phyloP scores from a whole-genome alignment of 768 basidiomycete species.

The Amylocystis lapponica region DNA sequence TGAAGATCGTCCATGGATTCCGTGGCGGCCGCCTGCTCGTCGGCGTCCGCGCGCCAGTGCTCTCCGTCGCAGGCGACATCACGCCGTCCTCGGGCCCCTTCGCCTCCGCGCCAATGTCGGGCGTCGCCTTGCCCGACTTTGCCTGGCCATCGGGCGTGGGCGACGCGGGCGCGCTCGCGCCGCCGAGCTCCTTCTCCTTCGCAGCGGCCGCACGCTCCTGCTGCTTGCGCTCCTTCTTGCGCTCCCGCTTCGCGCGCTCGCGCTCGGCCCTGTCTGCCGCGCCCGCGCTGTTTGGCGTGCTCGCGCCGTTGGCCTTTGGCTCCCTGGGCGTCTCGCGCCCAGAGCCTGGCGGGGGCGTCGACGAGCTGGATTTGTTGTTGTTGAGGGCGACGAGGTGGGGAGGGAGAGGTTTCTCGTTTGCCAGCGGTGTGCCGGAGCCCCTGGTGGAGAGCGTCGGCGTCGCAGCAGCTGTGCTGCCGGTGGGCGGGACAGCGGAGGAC shows the following conservation, averaged over 20 bases:
- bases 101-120: slow-evolving; percentile 13
- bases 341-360: slow-evolving; percentile 27
- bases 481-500: slow-evolving; percentile 44
- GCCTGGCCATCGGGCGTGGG: slow-evolving; percentile 9
- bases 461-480: slow-evolving; percentile 25
- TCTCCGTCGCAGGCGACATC: slow-evolving; percentile 34
- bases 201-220: slow-evolving; percentile 39
- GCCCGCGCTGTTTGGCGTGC: slow-evolving; percentile 17
- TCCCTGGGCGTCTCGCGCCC: slow-evolving; percentile 31
- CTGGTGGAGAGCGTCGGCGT: slow-evolving; percentile 28
- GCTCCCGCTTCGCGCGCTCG: slow-evolving; percentile 53
- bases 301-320: slow-evolving; percentile 31
- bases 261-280: slow-evolving; percentile 45
- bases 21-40: slow-evolving; percentile 56
- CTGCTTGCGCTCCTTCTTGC: slow-evolving; percentile 59
- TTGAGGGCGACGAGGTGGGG: slow-evolving; percentile 21
- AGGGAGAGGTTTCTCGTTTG: slow-evolving; percentile 28
- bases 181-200: slow-evolving; percentile 26
- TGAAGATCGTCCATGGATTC: slow-evolving; percentile 83
- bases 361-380: slow-evolving; percentile 20
- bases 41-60: slow-evolving; percentile 68
- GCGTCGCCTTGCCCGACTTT: slow-evolving; percentile 37
- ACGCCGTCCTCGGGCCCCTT: slow-evolving; percentile 17
- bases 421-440: slow-evolving; percentile 18
- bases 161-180: slow-evolving; percentile 24